A percentile compares a stretch with the other conserved stretches of the same genome.
Evolutionary conservation across 192 early-diverging fungal genomes (phyloP).

Genomic region (Jimgerdemannia flammicorona): DNA sequence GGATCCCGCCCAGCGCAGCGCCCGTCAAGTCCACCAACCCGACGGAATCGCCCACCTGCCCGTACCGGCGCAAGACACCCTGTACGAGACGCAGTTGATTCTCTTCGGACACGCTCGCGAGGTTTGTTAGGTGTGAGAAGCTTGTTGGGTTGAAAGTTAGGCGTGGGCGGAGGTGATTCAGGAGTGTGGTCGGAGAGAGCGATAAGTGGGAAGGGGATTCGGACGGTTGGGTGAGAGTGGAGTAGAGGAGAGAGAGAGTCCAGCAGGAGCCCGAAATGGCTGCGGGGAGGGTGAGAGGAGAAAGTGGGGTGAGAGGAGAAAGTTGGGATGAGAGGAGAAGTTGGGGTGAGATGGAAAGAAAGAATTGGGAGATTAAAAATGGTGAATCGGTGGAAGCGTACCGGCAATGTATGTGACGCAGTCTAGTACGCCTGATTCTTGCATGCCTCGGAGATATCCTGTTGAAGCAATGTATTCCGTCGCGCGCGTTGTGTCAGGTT

Average conservation of each 20-base stretch:
- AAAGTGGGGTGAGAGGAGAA: neutral
- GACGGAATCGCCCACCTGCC: conserved; percentile 22
- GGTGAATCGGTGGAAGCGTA: conserved; percentile 6
- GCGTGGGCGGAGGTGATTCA: conserved; percentile 34
- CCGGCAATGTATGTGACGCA: conserved; percentile 72
- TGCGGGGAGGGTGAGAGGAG: neutral
- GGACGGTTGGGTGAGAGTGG: conserved; percentile 19
- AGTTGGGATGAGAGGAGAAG: too few species aligned
- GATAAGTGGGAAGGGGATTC: neutral
- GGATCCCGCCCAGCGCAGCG: conserved; percentile 35
- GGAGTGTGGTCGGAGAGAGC: conserved; percentile 23
- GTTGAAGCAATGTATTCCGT: conserved; percentile 6
- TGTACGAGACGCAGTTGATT: conserved; percentile 18
- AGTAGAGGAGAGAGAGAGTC: conserved; percentile 51
- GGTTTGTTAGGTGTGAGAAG: conserved; percentile 24
- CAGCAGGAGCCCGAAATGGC: conserved; percentile 38
- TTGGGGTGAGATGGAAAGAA: neutral
- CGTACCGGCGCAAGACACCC: conserved; percentile 22
- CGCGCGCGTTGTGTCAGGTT: neutral
- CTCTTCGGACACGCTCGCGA: conserved; percentile 9
- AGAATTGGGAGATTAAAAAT: neutral
- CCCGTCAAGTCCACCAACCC: conserved; percentile 61
- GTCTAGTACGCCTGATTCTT: conserved; percentile 62
- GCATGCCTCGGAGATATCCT: conserved; percentile 64
- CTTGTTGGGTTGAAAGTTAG: conserved; percentile 45